Conservation (phyloP, 106 monocot species). For the Acanthochlamys bracteata region DNA sequence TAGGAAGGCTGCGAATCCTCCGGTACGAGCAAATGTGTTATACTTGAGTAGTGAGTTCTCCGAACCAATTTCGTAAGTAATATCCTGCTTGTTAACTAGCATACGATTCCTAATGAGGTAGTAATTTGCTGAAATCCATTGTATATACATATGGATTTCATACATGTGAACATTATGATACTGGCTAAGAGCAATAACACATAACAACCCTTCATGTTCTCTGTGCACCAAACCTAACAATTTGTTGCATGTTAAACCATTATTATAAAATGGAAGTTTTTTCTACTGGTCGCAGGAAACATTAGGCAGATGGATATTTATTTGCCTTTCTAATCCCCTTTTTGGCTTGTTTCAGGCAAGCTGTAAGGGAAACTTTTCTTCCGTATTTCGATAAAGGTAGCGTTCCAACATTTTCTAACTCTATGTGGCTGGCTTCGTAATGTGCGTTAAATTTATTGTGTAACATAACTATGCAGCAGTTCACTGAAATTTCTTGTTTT, state of each 20-base stretch:
- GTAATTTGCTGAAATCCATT: background rate
- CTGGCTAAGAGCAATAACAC: no score
- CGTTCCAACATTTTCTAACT: background rate
- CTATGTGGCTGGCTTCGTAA: background rate
- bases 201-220: no score
- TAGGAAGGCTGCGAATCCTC: conserved; percentile 64
- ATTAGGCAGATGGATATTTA: background rate
- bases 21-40: conserved; percentile 85
- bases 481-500: no score
- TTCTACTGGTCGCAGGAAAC: no score
- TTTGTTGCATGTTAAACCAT: no score
- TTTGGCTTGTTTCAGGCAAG: conserved; percentile 43
- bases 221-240: no score
- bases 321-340: background rate
- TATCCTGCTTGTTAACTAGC: background rate
- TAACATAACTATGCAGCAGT: background rate
- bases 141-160: background rate
- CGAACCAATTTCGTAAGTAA: conserved; percentile 59
- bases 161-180: no score
- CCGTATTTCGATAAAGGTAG: conserved; percentile 88
- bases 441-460: background rate
- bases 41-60: conserved; percentile 57
- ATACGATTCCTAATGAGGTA: background rate
- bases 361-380: conserved; percentile 67
- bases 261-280: no score